Evolutionary conservation across 257 asterid genomes (phyloP), one percentile per base, ranked within the genome.

Genomic region (Ajuga chamaepitys): DNA sequence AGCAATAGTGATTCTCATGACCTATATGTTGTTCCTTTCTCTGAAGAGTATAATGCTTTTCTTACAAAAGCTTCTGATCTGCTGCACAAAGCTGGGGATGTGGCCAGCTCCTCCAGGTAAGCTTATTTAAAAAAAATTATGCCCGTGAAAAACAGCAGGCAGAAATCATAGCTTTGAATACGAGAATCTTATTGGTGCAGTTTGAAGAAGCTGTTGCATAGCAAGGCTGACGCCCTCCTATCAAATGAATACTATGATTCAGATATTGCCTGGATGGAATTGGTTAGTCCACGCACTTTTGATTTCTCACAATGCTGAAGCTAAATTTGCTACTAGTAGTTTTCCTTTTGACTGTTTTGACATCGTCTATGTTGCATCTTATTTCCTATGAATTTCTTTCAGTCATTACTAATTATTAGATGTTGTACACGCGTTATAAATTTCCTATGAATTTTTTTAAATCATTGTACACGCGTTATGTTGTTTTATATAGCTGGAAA

Each of bases 221-320:
- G 89, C 75, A 93, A 84, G 87, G 97, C 99, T 52, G 88, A 82
- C 51, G 89, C 97, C 32, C 89, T 93, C 77, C 88, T 86, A 58
- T 93, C 96, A 55, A 89, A 93, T 83, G 95, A 93, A 47, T 93
- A 93, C 77, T 87, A 87, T 71, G 96, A 89, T 72, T 93, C 99
- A 53, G 97, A 93, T 80, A 86, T 93, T 68, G 92, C 95, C 68
- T 93, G 99, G 99, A 86, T 89, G 96, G 99, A 93, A 75, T 77
- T 93, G 99, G 99, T 93, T 72, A 80, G 88, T 76, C 60, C 56
- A 24, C 14, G 8, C 54, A 9, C 30, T 44, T 59, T 54, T 65
- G 54, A 52, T 63, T n/a, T 46, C 28, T 70, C 24, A 30, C 45
- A 18, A 34, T 37, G 34, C 47, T 64, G 40, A 58, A 37, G 26